Evolutionary conservation across 345 rosid species (phyloP), one percentile per base, ranked within the genome.

Genomic region (Turritis glabra): DNA sequence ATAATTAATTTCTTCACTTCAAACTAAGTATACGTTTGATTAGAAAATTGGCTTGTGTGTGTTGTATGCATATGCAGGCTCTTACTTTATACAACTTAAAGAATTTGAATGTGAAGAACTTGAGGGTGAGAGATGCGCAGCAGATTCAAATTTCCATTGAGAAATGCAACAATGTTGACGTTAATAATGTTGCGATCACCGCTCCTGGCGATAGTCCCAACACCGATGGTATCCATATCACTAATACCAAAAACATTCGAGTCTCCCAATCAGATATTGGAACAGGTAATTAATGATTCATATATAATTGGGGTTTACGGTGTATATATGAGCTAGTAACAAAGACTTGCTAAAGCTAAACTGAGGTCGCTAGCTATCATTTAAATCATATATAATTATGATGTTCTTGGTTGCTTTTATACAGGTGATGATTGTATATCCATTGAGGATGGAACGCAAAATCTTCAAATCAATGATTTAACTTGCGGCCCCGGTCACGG

Each of bases 371-470:
- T n/a, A n/a, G n/a, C n/a, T 3, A 92, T 85, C 18, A 37, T 84
- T 85, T 26, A 46, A 86, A 12, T 58, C 52, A 18, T 81, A 88
- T 82, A 58, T 7, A 13, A 62, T 21, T 25, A 84, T 84, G 22
- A 22, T 13, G 22, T 84, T 77, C 51, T 77, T 85, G 22, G 27
- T 76, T 68, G 78, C 81, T 48, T 59, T 58, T 61, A 29, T 47
- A 35, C 58, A 93, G 98, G 98, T 38, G 98, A 94, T 76, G 97
- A 89, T 79, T 94, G 97, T 53, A 82, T 94, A 71, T 94, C 98
- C 9, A 86, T 77, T 57, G 80, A 77, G 35, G 67, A 65, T 57
- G 77, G 80, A 38, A 64, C 80, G 0, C 72, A 77, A 64, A 71
- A 77, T 65, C 67, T 77, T 56, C 76, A 71, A 9, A 71, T 77